Base-by-base conservation (phyloP, 257 asterid species). In the Knoxia roxburghii region DNA sequence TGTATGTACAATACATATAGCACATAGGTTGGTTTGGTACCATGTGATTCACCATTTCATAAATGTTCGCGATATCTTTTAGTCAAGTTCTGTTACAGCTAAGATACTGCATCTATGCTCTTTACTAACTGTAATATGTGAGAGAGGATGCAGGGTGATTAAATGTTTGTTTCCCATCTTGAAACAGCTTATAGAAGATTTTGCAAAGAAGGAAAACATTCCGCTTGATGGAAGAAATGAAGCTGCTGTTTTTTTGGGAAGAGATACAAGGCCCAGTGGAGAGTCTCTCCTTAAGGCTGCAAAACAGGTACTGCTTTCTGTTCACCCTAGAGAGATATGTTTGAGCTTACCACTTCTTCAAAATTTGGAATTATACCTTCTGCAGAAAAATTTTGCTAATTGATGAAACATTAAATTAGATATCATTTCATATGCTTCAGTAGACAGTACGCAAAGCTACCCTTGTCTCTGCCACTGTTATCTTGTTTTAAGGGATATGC, bases 251-350 rank as follows among this genome's bases (percentile, higher is more conserved):
- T 72, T 86, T 53, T 61, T 93, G 76, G 99, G 95, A 76, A 85
- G 96, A 80, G 99, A 90, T 76, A 90, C 96, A 23, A 82, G 97
- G 78, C 99, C 99, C 70, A 93, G 99, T 40, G 99, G 97, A 68
- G 71, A 37, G 73, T 63, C 81, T 71, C 97, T 93, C 66, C 73
- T 84, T 64, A 87, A 86, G 63, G 96, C 92, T 39, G 92, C 96
- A 75, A 85, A 85, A 73, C 84, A 80, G 72, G 98, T 90, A 86
- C 60, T 46, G 32, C 66, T 68, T 62, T 63, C 60, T 50, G 61
- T 43, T 70, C 24, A 43, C 29, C 60, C 72, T 67, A 43, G 24
- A 13, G 14, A 35, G 11, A 21, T 64, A 40, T 18, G 7, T 60
- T 43, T 57, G 40, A 60, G 29, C 18, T 56, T 59, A 7, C 20